A percentile compares a stretch with the other conserved stretches of the same genome.
Evolutionary conservation across 1,139 yeast species (phyloP).

Genomic region (Pichia sp.): DNA sequence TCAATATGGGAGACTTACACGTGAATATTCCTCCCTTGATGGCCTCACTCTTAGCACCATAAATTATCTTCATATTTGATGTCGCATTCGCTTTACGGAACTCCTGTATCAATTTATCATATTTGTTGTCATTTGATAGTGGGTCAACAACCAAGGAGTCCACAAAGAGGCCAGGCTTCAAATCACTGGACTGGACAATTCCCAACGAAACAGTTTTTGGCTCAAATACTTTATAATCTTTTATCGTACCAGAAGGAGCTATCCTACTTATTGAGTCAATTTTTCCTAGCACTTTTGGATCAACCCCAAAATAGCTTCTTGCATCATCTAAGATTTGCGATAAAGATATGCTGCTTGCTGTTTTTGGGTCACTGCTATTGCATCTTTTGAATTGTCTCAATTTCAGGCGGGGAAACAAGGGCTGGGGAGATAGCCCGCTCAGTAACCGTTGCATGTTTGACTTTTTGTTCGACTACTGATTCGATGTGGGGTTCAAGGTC

Average conservation of each 20-base stretch:
- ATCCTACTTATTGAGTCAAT: conserved; percentile 17
- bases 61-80: conserved; percentile 18
- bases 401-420: not conserved
- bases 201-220: conserved; percentile 27
- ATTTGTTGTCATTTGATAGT: conserved; percentile 22
- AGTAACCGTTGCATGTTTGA: conserved; percentile 3
- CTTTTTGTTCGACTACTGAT: not conserved
- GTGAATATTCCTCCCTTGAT: conserved; percentile 17
- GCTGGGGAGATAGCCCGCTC: not conserved
- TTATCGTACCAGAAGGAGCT: conserved; percentile 6
- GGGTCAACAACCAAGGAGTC: conserved; percentile 29
- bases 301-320: conserved; percentile 14
- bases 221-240: conserved; percentile 10
- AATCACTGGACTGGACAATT: conserved; percentile 21
- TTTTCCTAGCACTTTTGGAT: conserved; percentile 12
- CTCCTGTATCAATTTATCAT: conserved; percentile 16
- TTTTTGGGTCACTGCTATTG: not conserved
- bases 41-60: conserved; percentile 13
- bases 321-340: conserved; percentile 12
- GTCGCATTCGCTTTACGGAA: conserved; percentile 14
- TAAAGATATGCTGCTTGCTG: not conserved
- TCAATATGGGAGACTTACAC: conserved; percentile 29
- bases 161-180: conserved; percentile 21
- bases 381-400: not conserved
- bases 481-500: not conserved